These are phyloP conservation scores for Fusarium poae DNA, from an alignment of 2,329 filamentous ascomycete genomes.

Conservation along the genomic window DNA sequence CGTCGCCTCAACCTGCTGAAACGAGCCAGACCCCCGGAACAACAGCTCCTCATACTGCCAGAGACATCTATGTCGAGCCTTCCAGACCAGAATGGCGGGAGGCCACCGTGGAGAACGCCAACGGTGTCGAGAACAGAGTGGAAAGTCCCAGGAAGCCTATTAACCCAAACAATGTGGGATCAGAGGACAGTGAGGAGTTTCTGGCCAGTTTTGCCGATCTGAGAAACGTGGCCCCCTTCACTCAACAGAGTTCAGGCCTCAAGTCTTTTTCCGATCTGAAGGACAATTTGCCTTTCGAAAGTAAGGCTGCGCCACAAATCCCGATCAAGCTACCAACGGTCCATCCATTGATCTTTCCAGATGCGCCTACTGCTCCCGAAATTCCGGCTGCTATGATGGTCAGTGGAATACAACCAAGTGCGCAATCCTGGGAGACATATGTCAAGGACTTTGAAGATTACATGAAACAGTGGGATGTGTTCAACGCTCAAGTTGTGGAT, in stretches of 20 bases:
- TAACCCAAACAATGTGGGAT: constrained; percentile 59
- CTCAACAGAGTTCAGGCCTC: constrained; percentile 62
- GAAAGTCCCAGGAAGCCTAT: constrained; percentile 44
- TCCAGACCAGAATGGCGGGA: constrained; percentile 71
- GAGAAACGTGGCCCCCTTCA: constrained; percentile 68
- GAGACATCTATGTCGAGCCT: constrained; percentile 70
- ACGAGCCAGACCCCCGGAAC: background rate
- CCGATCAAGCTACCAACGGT: constrained; percentile 54
- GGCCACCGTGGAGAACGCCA: constrained; percentile 57
- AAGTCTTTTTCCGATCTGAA: constrained; percentile 68
- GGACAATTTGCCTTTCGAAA: constrained; percentile 69
- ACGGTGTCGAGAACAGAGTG: constrained; percentile 39
- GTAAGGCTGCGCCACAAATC: constrained; percentile 60
- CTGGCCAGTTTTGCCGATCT: constrained; percentile 67
- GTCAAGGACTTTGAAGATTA: constrained; percentile 67
- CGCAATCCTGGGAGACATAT: constrained; percentile 64
- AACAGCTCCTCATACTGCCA: constrained; percentile 50
- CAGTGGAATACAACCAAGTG: constrained; percentile 59
- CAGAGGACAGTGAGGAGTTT: constrained; percentile 69
- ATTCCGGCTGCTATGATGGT: constrained; percentile 60
- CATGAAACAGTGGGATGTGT: constrained; percentile 62
- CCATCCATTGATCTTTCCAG: constrained; percentile 60
- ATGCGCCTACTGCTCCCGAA: constrained; percentile 63
- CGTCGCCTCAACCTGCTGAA: constrained; percentile 26
- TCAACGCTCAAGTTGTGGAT: constrained; percentile 66